These are phyloP conservation scores for Globisporangium takayamanum DNA, from an alignment of 352 stramenopile genomes.

Conservation along the genomic window DNA sequence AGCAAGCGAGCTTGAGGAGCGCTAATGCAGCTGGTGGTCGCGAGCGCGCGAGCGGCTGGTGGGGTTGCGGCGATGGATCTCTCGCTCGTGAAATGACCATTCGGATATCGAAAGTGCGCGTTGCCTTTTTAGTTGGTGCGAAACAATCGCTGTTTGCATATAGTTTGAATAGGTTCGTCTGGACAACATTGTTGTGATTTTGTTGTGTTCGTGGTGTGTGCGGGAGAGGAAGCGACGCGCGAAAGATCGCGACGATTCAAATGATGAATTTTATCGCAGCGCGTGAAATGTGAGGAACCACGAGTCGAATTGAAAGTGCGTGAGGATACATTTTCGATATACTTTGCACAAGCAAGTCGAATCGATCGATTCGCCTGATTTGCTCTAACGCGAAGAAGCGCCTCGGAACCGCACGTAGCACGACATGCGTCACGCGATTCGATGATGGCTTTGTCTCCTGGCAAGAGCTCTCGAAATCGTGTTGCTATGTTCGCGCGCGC, in stretches of 20 bases:
- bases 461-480: too few species aligned
- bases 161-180: too few species aligned
- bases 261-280: not conserved
- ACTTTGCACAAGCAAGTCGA: too few species aligned
- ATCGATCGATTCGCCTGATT: too few species aligned
- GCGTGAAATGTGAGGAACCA: not conserved
- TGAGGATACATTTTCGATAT: not conserved
- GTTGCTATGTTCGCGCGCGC: too few species aligned
- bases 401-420: too few species aligned
- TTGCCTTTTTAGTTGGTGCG: too few species aligned
- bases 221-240: not conserved
- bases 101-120: not conserved
- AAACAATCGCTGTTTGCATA: too few species aligned
- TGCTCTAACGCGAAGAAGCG: too few species aligned
- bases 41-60: not conserved
- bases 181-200: too few species aligned
- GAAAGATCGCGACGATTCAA: not conserved
- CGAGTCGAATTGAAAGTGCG: not conserved
- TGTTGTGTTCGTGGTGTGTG: not conserved
- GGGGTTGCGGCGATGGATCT: not conserved
- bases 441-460: not conserved
- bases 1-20: not conserved
- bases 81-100: not conserved
- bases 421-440: not conserved
- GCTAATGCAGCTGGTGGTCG: not conserved